These are phyloP conservation scores for Physcia stellaris DNA, from an alignment of 495 filamentous ascomycete genomes.

Conservation along the genomic window DNA sequence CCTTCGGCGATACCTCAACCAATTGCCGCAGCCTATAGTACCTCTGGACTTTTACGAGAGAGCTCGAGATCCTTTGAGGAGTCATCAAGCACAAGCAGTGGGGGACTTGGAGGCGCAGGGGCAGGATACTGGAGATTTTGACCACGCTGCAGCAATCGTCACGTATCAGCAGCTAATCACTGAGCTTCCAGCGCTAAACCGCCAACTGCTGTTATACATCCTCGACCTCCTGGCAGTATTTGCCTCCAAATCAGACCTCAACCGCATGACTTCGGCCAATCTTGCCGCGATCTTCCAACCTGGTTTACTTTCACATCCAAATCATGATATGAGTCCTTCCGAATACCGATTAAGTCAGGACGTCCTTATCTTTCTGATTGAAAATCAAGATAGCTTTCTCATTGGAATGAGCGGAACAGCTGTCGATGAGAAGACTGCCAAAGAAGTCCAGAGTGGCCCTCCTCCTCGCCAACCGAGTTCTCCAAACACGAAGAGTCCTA, in stretches of 20 bases:
- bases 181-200: constrained; percentile 83
- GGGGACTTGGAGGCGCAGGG: constrained; percentile 42
- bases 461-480: constrained; percentile 37
- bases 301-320: constrained; percentile 84
- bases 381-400: constrained; percentile 84
- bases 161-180: constrained; percentile 84
- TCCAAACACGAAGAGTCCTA: constrained; percentile 35
- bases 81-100: constrained; percentile 60
- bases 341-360: constrained; percentile 94
- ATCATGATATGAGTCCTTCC: constrained; percentile 84
- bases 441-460: constrained; percentile 61
- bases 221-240: constrained; percentile 97
- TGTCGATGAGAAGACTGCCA: constrained; percentile 74
- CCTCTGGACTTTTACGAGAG: constrained; percentile 85
- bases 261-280: constrained; percentile 91
- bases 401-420: constrained; percentile 91
- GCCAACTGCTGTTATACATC: constrained; percentile 91
- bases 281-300: constrained; percentile 97
- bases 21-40: constrained; percentile 88
- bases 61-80: constrained; percentile 73
- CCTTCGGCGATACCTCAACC: constrained; percentile 85
- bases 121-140: constrained; percentile 46
- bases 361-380: constrained; percentile 94
- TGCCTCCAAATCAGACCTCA: constrained; percentile 90
- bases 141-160: constrained; percentile 60